Percentiles rank a stretch among this genome's conserved stretches.
These are phyloP conservation scores for Corchorus olitorius DNA, from an alignment of 345 rosid genomes.

Conservation along the genomic window DNA sequence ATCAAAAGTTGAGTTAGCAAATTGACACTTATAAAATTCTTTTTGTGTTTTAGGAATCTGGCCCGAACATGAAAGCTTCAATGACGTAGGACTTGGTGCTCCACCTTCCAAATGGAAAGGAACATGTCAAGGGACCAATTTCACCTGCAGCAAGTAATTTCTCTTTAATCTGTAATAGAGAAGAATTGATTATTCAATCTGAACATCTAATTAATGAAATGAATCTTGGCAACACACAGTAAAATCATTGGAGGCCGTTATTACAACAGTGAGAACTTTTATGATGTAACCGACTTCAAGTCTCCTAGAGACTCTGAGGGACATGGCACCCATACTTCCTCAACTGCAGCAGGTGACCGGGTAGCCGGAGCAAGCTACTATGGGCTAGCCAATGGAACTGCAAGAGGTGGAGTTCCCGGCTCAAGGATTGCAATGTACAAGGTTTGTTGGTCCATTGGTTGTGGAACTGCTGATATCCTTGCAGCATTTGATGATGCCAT, in stretches of 20 bases:
- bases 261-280: not conserved
- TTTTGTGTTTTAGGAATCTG: slow-evolving; percentile 27
- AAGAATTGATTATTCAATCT: not conserved
- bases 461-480: slow-evolving; percentile 33
- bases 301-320: slow-evolving; percentile 30
- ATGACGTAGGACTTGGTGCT: slow-evolving; percentile 25
- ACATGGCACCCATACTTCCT: slow-evolving; percentile 40
- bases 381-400: slow-evolving; percentile 36
- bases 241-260: slow-evolving; percentile 29
- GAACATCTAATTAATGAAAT: not conserved
- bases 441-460: slow-evolving; percentile 39
- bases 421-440: slow-evolving; percentile 43
- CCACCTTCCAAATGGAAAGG: slow-evolving; percentile 44
- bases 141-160: slow-evolving; percentile 50
- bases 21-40: not conserved
- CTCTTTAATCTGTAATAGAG: not conserved
- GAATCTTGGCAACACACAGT: slow-evolving; percentile 7
- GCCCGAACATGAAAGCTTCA: slow-evolving; percentile 38
- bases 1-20: not conserved
- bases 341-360: slow-evolving; percentile 37
- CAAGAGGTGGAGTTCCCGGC: slow-evolving; percentile 39
- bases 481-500: slow-evolving; percentile 49
- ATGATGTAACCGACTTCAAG: not conserved
- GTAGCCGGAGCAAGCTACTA: slow-evolving; percentile 29
- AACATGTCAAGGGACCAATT: slow-evolving; percentile 33